Percentiles rank a stretch among this genome's conserved stretches.
Conservation (phyloP, 148 eudicot genomes). For the Simmondsia chinensis region DNA sequence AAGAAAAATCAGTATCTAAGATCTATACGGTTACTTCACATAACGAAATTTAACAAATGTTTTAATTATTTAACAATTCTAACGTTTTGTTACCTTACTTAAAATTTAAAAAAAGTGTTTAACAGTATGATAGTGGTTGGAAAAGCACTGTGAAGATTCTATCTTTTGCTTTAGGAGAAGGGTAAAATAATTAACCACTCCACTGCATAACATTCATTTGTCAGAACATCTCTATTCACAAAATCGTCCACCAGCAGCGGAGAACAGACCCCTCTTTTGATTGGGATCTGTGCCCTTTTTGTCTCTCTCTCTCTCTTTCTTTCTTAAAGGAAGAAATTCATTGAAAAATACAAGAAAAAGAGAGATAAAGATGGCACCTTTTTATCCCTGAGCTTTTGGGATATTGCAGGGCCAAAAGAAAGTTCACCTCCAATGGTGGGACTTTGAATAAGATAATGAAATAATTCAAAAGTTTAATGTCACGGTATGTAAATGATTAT, state of each 20-base stretch:
- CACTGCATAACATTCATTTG: slow-evolving; percentile 32
- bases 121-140: slow-evolving; percentile 6
- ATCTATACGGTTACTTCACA: no score
- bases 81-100: not conserved
- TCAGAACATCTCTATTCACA: slow-evolving; percentile 18
- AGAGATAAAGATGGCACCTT: no score
- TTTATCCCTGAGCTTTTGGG: no score
- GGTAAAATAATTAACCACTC: slow-evolving; percentile 4
- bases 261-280: slow-evolving; percentile 24
- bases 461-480: no score
- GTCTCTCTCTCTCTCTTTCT: slow-evolving; percentile 5
- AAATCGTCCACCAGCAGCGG: slow-evolving; percentile 27
- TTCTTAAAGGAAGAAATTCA: not conserved
- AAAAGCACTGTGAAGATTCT: slow-evolving; percentile 44
- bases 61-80: not conserved
- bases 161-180: slow-evolving; percentile 16
- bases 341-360: not conserved
- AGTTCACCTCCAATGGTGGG: no score
- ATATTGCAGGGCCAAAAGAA: no score
- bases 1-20: no score
- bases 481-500: no score
- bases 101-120: slow-evolving; percentile 7
- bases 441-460: no score
- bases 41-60: not conserved
- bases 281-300: slow-evolving; percentile 40